Percentiles rank a stretch among this genome's conserved stretches.
phyloP scores from a whole-genome alignment of 2,329 filamentous ascomycete genomes.

The Alternaria consortialis region DNA sequence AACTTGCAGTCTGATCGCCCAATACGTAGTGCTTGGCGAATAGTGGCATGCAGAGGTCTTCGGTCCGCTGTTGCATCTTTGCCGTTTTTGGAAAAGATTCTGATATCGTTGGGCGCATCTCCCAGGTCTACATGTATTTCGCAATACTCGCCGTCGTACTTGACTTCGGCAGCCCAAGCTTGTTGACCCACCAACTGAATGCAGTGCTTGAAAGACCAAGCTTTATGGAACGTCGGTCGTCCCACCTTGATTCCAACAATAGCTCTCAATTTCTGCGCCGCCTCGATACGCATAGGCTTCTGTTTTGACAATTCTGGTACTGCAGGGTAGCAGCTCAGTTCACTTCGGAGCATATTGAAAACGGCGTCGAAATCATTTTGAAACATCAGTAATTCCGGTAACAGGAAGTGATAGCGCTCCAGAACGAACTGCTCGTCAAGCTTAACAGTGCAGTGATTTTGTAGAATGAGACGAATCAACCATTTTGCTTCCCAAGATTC shows the following conservation, averaged over 20 bases:
- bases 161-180: constrained; percentile 78
- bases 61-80: constrained; percentile 86
- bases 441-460: constrained; percentile 73
- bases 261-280: constrained; percentile 51
- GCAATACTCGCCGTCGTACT: constrained; percentile 87
- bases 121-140: constrained; percentile 82
- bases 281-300: constrained; percentile 47
- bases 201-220: constrained; percentile 73
- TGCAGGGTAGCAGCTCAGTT: constrained; percentile 51
- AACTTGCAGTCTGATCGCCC: constrained; percentile 67
- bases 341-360: constrained; percentile 61
- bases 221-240: constrained; percentile 57
- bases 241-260: constrained; percentile 57
- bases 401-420: constrained; percentile 70
- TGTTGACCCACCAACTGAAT: constrained; percentile 68
- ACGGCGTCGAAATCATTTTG: constrained; percentile 73
- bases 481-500: constrained; percentile 80
- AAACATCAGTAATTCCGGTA: constrained; percentile 75
- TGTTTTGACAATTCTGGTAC: constrained; percentile 47
- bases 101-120: constrained; percentile 65
- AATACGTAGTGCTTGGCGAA: constrained; percentile 72
- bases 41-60: constrained; percentile 66
- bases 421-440: constrained; percentile 68
- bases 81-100: constrained; percentile 91
- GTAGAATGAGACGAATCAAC: constrained; percentile 83